A percentile compares a stretch with the other conserved stretches of the same genome.
Conservation (phyloP, 192 early-diverging fungal genomes). For the Podila clonocystis region DNA sequence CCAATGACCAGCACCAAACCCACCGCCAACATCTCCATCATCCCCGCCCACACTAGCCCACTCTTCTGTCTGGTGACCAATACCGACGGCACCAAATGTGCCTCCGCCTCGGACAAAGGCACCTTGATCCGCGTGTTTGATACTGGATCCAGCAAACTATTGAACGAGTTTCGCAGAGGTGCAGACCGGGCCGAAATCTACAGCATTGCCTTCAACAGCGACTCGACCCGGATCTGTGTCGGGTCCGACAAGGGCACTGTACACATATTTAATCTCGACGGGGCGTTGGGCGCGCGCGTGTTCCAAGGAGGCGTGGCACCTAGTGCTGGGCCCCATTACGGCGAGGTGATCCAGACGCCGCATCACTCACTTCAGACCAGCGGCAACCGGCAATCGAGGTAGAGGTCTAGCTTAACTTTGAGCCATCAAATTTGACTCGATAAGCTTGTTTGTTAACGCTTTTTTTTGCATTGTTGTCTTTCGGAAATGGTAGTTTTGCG, state of each 20-base stretch:
- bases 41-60: slow-evolving; percentile 82
- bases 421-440: neutral
- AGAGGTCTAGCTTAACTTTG: slow-evolving; percentile 3
- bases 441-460: neutral
- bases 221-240: slow-evolving; percentile 81
- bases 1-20: slow-evolving; percentile 51
- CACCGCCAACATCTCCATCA: slow-evolving; percentile 76
- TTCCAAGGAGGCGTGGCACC: slow-evolving; percentile 52
- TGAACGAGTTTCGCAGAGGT: slow-evolving; percentile 90
- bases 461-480: slow-evolving; percentile 8
- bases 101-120: slow-evolving; percentile 88
- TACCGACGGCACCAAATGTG: slow-evolving; percentile 79
- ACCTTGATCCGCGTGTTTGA: slow-evolving; percentile 93
- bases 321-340: slow-evolving; percentile 60
- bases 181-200: slow-evolving; percentile 90
- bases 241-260: slow-evolving; percentile 94
- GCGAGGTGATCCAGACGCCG: slow-evolving; percentile 54
- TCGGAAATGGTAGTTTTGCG: slow-evolving; percentile 46
- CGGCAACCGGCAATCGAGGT: slow-evolving; percentile 62
- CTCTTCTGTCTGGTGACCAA: slow-evolving; percentile 85
- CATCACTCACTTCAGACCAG: slow-evolving; percentile 30
- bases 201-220: slow-evolving; percentile 86
- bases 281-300: slow-evolving; percentile 49
- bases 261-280: slow-evolving; percentile 90
- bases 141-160: slow-evolving; percentile 71